Conservation (phyloP, 371 early-diverging fungal genomes). For the Syncephalastrum racemosum region DNA sequence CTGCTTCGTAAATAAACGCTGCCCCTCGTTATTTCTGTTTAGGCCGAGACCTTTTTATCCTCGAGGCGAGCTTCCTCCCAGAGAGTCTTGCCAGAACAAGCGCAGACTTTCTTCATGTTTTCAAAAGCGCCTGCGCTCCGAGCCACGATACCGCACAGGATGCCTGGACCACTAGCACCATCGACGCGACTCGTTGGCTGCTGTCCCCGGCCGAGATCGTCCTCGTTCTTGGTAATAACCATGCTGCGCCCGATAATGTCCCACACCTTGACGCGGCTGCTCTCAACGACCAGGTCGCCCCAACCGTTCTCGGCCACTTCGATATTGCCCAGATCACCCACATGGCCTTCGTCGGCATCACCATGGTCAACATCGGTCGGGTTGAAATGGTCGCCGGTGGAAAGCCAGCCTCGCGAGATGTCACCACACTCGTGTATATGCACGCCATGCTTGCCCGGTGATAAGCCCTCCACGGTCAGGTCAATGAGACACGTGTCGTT, state of each 20-base stretch:
- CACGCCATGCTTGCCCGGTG: constrained; percentile 70
- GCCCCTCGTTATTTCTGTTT: too few species aligned
- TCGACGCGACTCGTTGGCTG: constrained; percentile 32
- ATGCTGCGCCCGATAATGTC: constrained; percentile 88
- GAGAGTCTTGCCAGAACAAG: constrained; percentile 82
- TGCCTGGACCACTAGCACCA: constrained; percentile 65
- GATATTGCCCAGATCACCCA: constrained; percentile 72
- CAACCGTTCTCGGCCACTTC: constrained; percentile 69
- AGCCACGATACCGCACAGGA: constrained; percentile 83
- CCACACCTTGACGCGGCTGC: constrained; percentile 73
- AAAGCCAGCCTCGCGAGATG: constrained; percentile 58
- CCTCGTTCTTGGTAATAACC: constrained; percentile 59
- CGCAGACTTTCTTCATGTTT: constrained; percentile 86
- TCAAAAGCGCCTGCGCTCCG: constrained; percentile 90
- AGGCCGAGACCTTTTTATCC: constrained; percentile 14
- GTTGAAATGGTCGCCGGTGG: constrained; percentile 62
- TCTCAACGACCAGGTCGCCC: constrained; percentile 76
- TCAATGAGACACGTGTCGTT: constrained; percentile 71
- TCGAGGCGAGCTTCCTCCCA: constrained; percentile 74
- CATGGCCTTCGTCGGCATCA: constrained; percentile 51
- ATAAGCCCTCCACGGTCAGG: constrained; percentile 69
- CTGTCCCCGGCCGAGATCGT: constrained; percentile 46
- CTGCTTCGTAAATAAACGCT: too few species aligned
- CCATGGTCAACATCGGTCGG: constrained; percentile 60
- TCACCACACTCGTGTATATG: constrained; percentile 83